Base-by-base conservation (phyloP, 2,329 filamentous ascomycete species). In the Eurotiales sp. region DNA sequence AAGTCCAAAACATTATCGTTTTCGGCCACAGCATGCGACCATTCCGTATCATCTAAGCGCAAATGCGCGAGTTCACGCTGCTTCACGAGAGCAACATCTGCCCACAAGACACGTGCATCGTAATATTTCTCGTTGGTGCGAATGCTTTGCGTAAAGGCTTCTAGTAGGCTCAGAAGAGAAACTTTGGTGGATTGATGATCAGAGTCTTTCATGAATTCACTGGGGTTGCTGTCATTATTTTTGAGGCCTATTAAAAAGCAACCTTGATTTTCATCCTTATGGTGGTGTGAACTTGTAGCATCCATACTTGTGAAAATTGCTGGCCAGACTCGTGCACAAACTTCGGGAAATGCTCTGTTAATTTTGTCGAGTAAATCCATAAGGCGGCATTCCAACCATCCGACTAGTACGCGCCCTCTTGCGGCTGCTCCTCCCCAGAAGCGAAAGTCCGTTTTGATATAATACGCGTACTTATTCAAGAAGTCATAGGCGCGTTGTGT, bases 361-460 rank as follows among this genome's bases (percentile, higher is more conserved):
- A 87, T 67, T 54, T 85, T 80, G 54, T 81, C 77, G 17, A 86
- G 72, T 29, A 87, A 67, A 52, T 73, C 69, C 2, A 82, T 72
- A 50, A 78, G 82, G 50, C 79, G 75, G 7, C 81, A 84, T 59
- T 86, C 83, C 2, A 87, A 64, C 83, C 83, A 86, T 10, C 81
- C 80, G 0, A 86, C 68, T 43, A 85, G 76, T 11, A 72, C 69
- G 17, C 76, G 78, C 1, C 81, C 80, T 49, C 77, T 80, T 1
- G 74, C 67, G 1, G 75, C 66, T 2, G 81, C 81, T 6, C 77
- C 67, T 1, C 82, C 83, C 84, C 84, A 87, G 64, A 84, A 87
- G 42, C 84, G 81, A 1, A 81, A 73, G 51, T 84, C 79, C 46
- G 87, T 76, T 58, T 79, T 81, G 51, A 83, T 66, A 59, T 83